phyloP scores from a whole-genome alignment of 495 filamentous ascomycete species.

The Polyplosphaeria fusca region DNA sequence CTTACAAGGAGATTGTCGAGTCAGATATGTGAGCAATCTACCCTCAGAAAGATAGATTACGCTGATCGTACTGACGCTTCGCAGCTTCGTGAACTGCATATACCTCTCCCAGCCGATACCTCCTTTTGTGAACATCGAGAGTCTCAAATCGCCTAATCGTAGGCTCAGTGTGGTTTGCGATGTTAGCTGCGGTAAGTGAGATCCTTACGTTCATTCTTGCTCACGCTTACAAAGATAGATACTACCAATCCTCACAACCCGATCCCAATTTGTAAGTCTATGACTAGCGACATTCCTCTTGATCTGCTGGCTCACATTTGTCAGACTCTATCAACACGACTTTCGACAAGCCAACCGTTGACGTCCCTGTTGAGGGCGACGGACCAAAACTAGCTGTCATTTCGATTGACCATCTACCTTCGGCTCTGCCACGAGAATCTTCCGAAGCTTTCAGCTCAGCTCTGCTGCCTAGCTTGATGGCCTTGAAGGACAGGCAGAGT shows the following conservation, averaged over 20 bases:
- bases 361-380: conserved; percentile 17
- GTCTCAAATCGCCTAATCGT: conserved; percentile 63
- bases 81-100: conserved; percentile 62
- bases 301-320: no score
- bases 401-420: conserved; percentile 85
- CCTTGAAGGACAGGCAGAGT: conserved; percentile 69
- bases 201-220: no score
- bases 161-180: conserved; percentile 85
- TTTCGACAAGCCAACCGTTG: conserved; percentile 50
- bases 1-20: conserved; percentile 83
- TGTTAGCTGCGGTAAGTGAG: conserved; percentile 60
- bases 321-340: conserved; percentile 46
- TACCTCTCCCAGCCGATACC: conserved; percentile 71
- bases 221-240: no score
- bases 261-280: conserved; percentile 87
- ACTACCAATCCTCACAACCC: conserved; percentile 52
- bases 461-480: conserved; percentile 72
- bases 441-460: conserved; percentile 81
- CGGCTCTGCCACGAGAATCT: conserved; percentile 79
- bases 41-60: no score
- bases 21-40: no score
- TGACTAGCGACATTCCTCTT: no score
- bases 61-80: no score
- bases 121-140: conserved; percentile 68
- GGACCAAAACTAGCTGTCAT: conserved; percentile 28